phyloP scores from a whole-genome alignment of 495 filamentous ascomycete genomes.

The Antarctomyces pellizariae region DNA sequence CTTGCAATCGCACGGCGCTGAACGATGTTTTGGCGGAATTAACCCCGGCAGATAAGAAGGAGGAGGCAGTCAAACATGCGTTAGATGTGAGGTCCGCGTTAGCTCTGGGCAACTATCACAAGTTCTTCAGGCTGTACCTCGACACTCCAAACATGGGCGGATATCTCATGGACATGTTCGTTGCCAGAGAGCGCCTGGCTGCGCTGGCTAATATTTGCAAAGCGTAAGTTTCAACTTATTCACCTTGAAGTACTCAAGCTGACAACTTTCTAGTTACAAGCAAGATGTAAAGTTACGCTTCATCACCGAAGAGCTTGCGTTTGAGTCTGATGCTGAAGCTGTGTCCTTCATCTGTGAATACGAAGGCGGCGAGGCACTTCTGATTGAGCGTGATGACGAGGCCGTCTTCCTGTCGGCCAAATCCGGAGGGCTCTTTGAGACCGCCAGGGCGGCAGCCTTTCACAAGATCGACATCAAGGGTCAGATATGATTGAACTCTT shows the following conservation, averaged over 20 bases:
- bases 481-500: conserved; percentile 88
- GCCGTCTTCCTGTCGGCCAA: conserved; percentile 58
- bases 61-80: conserved; percentile 69
- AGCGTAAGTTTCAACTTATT: conserved; percentile 42
- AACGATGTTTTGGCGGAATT: conserved; percentile 95
- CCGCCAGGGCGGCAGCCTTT: conserved; percentile 45
- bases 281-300: conserved; percentile 72
- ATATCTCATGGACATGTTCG: conserved; percentile 98
- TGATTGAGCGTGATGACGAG: conserved; percentile 50
- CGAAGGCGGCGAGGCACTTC: conserved; percentile 38
- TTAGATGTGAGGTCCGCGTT: conserved; percentile 75
- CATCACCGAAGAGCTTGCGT: conserved; percentile 85
- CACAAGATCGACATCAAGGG: conserved; percentile 87
- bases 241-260: background rate
- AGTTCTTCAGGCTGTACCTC: conserved; percentile 84
- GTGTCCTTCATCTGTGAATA: conserved; percentile 70
- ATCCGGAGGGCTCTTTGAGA: conserved; percentile 49
- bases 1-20: conserved; percentile 92
- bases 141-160: conserved; percentile 93
- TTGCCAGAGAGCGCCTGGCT: conserved; percentile 74
- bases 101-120: conserved; percentile 88
- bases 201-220: conserved; percentile 79
- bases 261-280: conserved; percentile 45
- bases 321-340: conserved; percentile 78
- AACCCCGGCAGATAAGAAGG: conserved; percentile 82